These are phyloP conservation scores for Daldinia concentrica DNA, from an alignment of 495 filamentous ascomycete species.

Conservation along the genomic window DNA sequence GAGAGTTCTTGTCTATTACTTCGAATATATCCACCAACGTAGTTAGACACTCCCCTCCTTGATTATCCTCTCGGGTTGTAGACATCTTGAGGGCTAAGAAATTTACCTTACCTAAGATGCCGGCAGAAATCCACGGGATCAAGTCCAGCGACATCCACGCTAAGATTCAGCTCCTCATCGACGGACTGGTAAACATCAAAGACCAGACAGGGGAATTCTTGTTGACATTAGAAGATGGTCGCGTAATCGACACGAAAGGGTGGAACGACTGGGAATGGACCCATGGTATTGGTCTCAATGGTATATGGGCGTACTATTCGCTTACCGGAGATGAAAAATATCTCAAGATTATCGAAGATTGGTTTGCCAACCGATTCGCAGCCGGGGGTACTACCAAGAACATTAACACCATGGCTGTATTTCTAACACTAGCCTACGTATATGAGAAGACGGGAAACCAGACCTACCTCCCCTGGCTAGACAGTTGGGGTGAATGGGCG, in stretches of 20 bases:
- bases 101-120: constrained; percentile 46
- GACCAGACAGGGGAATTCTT: constrained; percentile 76
- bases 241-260: constrained; percentile 80
- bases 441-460: constrained; percentile 72
- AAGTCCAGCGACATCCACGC: constrained; percentile 59
- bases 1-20: background rate
- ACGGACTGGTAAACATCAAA: constrained; percentile 74
- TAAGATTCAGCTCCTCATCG: constrained; percentile 68
- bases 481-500: constrained; percentile 79
- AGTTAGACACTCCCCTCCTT: background rate
- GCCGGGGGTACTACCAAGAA: constrained; percentile 79
- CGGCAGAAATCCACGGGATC: constrained; percentile 51
- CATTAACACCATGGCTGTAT: constrained; percentile 81
- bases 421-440: constrained; percentile 74
- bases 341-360: constrained; percentile 69
- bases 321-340: constrained; percentile 63
- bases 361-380: constrained; percentile 71
- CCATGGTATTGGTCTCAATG: constrained; percentile 78
- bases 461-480: constrained; percentile 73
- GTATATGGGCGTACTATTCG: constrained; percentile 79
- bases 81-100: background rate
- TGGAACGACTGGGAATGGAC: constrained; percentile 87
- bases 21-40: background rate
- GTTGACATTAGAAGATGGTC: constrained; percentile 69
- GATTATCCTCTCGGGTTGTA: background rate